Evolutionary conservation across 495 filamentous ascomycete species (phyloP).

Genomic region (Lasiosphaeria hispida): DNA sequence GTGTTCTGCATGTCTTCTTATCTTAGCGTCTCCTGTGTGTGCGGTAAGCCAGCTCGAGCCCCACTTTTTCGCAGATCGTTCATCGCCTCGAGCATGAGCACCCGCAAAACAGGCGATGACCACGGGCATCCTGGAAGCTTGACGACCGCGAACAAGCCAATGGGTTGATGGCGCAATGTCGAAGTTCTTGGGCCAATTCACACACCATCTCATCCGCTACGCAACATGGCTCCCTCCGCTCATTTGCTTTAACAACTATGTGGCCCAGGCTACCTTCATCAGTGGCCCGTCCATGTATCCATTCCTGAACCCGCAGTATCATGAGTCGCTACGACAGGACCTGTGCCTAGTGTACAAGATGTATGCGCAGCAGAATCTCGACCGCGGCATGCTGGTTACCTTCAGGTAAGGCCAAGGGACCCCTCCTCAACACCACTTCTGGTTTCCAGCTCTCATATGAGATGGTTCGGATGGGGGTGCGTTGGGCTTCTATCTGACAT

Average conservation of each 20-base stretch:
- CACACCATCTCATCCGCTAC: conserved; percentile 50
- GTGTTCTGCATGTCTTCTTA: no score
- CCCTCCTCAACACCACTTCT: not conserved
- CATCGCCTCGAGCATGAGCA: not conserved
- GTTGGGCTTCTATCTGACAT: conserved; percentile 8
- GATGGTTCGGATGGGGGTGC: not conserved
- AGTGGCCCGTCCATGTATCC: conserved; percentile 75
- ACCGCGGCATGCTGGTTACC: conserved; percentile 54
- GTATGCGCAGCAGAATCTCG: conserved; percentile 41
- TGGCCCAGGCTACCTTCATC: conserved; percentile 62
- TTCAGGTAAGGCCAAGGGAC: conserved; percentile 39
- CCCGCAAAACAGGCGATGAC: not conserved
- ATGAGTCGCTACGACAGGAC: conserved; percentile 53
- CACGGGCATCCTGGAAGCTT: not conserved
- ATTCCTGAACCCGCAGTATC: conserved; percentile 64
- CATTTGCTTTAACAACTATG: conserved; percentile 62
- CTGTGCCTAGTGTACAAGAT: conserved; percentile 52
- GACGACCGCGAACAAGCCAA: conserved; percentile 13
- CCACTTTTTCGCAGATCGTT: not conserved
- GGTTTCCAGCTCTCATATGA: not conserved
- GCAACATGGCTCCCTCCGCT: conserved; percentile 61
- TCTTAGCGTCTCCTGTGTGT: not conserved
- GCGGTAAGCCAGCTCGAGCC: no score
- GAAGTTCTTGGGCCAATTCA: conserved; percentile 36
- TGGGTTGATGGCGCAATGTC: conserved; percentile 35